Conservation (phyloP, 176 grass and related monocot genomes). For the Alloteropsis semialata region DNA sequence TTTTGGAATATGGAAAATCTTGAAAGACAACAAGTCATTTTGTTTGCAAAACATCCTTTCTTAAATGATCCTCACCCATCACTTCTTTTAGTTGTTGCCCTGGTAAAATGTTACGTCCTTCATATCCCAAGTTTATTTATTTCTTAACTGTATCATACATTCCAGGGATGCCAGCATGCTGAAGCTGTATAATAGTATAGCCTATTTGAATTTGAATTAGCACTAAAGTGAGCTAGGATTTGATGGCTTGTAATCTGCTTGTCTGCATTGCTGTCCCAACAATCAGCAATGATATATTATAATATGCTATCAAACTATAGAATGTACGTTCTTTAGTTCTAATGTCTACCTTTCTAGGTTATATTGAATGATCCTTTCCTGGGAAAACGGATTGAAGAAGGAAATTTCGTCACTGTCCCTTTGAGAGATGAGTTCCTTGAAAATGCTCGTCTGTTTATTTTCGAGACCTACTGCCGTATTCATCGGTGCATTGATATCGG, state of each 20-base stretch:
- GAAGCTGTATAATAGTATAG: neutral
- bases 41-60: neutral
- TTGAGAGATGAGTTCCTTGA: conserved; percentile 93
- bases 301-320: neutral
- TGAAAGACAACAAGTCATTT: neutral
- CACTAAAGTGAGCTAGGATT: neutral
- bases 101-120: neutral
- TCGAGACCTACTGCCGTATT: conserved; percentile 91
- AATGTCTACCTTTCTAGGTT: conserved; percentile 42
- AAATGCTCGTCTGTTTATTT: conserved; percentile 86
- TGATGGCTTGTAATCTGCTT: neutral
- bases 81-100: neutral
- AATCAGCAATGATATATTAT: neutral
- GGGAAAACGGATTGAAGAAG: conserved; percentile 68
- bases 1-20: neutral
- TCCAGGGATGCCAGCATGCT: neutral
- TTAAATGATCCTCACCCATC: neutral
- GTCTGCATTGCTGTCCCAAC: neutral
- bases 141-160: neutral
- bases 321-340: neutral
- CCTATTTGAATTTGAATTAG: neutral
- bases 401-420: conserved; percentile 62
- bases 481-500: conserved; percentile 86
- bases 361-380: conserved; percentile 98
- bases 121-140: neutral